Percentiles rank a stretch among this genome's conserved stretches.
These are phyloP conservation scores for Kernera saxatilis DNA, from an alignment of 345 rosid genomes.

Conservation along the genomic window DNA sequence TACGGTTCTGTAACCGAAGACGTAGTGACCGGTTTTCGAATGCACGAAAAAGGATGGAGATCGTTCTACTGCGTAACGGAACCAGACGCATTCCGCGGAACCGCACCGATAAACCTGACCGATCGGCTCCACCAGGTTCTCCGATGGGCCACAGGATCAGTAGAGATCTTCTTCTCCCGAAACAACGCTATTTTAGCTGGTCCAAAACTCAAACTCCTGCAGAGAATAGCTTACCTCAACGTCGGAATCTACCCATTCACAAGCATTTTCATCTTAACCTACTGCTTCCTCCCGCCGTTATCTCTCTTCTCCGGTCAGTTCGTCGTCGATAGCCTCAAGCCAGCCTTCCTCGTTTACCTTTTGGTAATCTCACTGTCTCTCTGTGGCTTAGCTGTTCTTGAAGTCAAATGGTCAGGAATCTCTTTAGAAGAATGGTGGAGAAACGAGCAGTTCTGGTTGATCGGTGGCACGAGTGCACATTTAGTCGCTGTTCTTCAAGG, in stretches of 20 bases:
- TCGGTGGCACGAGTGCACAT: slow-evolving; percentile 89
- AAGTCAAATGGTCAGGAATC: slow-evolving; percentile 79
- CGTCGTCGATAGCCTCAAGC: slow-evolving; percentile 47
- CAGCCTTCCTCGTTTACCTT: slow-evolving; percentile 58
- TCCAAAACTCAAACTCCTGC: slow-evolving; percentile 51
- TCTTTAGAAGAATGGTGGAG: slow-evolving; percentile 88
- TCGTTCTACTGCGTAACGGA: slow-evolving; percentile 66
- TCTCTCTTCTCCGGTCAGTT: slow-evolving; percentile 66
- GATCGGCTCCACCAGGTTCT: slow-evolving; percentile 85
- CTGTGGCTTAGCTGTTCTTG: slow-evolving; percentile 60
- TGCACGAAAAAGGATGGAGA: slow-evolving; percentile 89
- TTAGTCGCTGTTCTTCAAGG: slow-evolving; percentile 81
- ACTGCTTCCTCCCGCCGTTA: slow-evolving; percentile 82
- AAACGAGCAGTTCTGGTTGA: slow-evolving; percentile 88
- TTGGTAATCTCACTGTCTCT: slow-evolving; percentile 54
- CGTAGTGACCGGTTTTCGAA: slow-evolving; percentile 73
- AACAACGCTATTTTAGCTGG: slow-evolving; percentile 70
- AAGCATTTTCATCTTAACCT: slow-evolving; percentile 67
- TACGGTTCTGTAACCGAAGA: slow-evolving; percentile 86
- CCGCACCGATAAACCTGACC: slow-evolving; percentile 70
- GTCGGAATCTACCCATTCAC: slow-evolving; percentile 86
- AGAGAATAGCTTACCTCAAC: slow-evolving; percentile 77
- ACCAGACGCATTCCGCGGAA: slow-evolving; percentile 75
- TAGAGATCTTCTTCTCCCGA: slow-evolving; percentile 80
- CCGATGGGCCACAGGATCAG: slow-evolving; percentile 86